A percentile compares a stretch with the other conserved stretches of the same genome.
Conservation (phyloP, 2,329 filamentous ascomycete species). For the Emydomyces testavorans region DNA sequence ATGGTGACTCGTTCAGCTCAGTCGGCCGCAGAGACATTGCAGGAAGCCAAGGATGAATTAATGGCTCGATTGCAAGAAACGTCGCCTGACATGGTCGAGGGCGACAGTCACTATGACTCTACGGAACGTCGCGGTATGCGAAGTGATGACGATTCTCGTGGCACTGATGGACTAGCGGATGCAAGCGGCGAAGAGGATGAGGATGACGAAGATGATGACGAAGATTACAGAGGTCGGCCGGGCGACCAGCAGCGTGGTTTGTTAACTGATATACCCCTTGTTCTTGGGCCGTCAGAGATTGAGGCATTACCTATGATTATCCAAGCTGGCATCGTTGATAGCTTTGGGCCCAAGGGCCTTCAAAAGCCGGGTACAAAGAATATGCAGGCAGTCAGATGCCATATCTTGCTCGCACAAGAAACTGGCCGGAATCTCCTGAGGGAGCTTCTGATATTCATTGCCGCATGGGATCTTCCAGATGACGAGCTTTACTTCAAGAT, state of each 20-base stretch:
- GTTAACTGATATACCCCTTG: slow-evolving; percentile 86
- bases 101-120: slow-evolving; percentile 34
- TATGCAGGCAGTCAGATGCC: slow-evolving; percentile 79
- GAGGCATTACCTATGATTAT: slow-evolving; percentile 96
- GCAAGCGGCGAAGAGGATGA: slow-evolving; percentile 38
- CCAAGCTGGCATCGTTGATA: slow-evolving; percentile 85
- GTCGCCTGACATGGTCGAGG: slow-evolving; percentile 31
- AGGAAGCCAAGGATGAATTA: slow-evolving; percentile 41
- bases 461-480: slow-evolving; percentile 91
- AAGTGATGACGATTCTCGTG: slow-evolving; percentile 34
- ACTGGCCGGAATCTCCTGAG: slow-evolving; percentile 80
- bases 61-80: slow-evolving; percentile 40
- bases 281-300: slow-evolving; percentile 86
- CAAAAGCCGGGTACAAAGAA: slow-evolving; percentile 53
- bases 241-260: slow-evolving; percentile 56
- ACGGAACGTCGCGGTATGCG: slow-evolving; percentile 32
- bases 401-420: slow-evolving; percentile 78
- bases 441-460: slow-evolving; percentile 89
- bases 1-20: slow-evolving; percentile 38
- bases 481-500: slow-evolving; percentile 92
- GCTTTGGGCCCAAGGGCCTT: slow-evolving; percentile 57
- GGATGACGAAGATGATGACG: slow-evolving; percentile 44
- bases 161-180: slow-evolving; percentile 34
- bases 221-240: slow-evolving; percentile 41
- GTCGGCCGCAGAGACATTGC: slow-evolving; percentile 40